Evolutionary conservation across 1,139 yeast species (phyloP).

Genomic region (Taphrina wiesneri): DNA sequence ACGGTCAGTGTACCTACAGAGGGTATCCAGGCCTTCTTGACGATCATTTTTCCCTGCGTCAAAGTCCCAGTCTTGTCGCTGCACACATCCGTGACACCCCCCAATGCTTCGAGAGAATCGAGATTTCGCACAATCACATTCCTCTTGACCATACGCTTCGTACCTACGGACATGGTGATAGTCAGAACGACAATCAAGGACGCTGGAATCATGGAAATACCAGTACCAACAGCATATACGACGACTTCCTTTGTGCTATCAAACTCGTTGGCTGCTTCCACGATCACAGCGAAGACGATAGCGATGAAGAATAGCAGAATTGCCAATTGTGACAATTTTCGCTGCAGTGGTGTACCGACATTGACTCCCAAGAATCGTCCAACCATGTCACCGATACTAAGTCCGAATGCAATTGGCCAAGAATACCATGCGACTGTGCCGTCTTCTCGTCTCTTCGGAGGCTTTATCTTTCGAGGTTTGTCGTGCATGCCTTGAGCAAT

Average conservation of each 20-base stretch:
- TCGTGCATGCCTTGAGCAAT: slow-evolving; percentile 59
- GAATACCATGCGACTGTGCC: slow-evolving; percentile 32
- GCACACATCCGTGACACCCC: slow-evolving; percentile 78
- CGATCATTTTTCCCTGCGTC: slow-evolving; percentile 80
- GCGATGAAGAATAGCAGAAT: slow-evolving; percentile 68
- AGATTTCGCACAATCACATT: slow-evolving; percentile 75
- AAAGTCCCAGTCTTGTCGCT: slow-evolving; percentile 96
- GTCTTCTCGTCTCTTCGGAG: slow-evolving; percentile 26
- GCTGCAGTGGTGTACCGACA: slow-evolving; percentile 73
- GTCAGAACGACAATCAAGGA: slow-evolving; percentile 77
- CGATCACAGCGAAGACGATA: slow-evolving; percentile 72
- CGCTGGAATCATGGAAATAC: slow-evolving; percentile 77
- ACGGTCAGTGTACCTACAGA: slow-evolving; percentile 66
- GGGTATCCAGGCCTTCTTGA: slow-evolving; percentile 77
- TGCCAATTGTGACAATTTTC: slow-evolving; percentile 69
- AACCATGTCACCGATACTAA: slow-evolving; percentile 33
- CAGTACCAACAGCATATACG: slow-evolving; percentile 72
- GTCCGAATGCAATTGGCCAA: slow-evolving; percentile 33
- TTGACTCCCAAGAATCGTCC: slow-evolving; percentile 39
- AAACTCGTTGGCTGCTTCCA: slow-evolving; percentile 75
- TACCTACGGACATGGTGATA: slow-evolving; percentile 84
- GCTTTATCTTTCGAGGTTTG: slow-evolving; percentile 17
- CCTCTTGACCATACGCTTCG: slow-evolving; percentile 71
- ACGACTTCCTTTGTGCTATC: slow-evolving; percentile 69
- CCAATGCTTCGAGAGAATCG: slow-evolving; percentile 76